phyloP scores from a whole-genome alignment of 768 basidiomycete genomes.

The Suillus clintonianus region DNA sequence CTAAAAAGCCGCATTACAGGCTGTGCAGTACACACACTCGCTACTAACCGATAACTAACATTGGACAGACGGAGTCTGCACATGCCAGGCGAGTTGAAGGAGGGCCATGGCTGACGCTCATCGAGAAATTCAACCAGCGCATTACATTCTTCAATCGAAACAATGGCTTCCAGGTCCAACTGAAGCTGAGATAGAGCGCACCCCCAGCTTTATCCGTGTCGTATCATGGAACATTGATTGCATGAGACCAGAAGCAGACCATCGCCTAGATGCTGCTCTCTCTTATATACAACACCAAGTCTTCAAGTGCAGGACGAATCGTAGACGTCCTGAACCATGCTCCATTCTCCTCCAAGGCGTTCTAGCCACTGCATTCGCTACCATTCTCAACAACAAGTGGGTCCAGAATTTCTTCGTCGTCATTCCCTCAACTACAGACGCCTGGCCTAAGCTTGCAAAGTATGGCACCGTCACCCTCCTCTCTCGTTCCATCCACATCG shows the following conservation, averaged over 20 bases:
- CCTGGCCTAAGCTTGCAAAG: constrained; percentile 46
- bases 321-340: constrained; percentile 50
- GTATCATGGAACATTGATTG: constrained; percentile 70
- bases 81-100: neutral
- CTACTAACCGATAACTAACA: too few species aligned
- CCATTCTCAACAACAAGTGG: constrained; percentile 56
- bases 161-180: neutral
- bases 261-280: constrained; percentile 46
- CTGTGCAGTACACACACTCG: too few species aligned
- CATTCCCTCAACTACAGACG: constrained; percentile 45
- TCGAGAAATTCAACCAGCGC: neutral
- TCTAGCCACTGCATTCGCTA: constrained; percentile 38
- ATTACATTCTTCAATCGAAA: neutral
- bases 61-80: neutral
- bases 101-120: neutral
- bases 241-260: constrained; percentile 26
- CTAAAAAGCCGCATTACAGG: too few species aligned
- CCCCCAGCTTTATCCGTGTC: constrained; percentile 43
- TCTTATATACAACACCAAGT: constrained; percentile 51
- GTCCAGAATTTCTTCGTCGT: constrained; percentile 55
- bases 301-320: constrained; percentile 41
- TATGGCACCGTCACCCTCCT: constrained; percentile 69
- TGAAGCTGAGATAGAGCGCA: neutral
- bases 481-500: constrained; percentile 47
- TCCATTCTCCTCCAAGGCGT: constrained; percentile 69